A percentile compares a stretch with the other conserved stretches of the same genome.
Evolutionary conservation across 345 rosid genomes (phyloP).

Genomic region (Corchorus olitorius): DNA sequence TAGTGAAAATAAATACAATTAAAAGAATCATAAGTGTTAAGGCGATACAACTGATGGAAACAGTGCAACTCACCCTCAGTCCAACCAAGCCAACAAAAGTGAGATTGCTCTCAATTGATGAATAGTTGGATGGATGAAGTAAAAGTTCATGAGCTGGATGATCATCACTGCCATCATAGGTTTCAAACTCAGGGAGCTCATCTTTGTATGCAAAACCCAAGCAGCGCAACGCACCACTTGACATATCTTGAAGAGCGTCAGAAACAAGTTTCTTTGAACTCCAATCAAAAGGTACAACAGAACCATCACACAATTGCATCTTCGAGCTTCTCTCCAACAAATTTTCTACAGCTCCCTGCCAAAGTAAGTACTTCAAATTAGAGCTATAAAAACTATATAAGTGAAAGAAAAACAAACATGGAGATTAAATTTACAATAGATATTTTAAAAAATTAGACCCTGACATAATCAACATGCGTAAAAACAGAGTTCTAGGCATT

Average conservation of each 20-base stretch:
- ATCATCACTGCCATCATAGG: slow-evolving; percentile 63
- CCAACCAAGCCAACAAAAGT: slow-evolving; percentile 67
- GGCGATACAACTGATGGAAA: background rate
- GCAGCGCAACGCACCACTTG: slow-evolving; percentile 60
- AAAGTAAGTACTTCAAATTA: slow-evolving; percentile 22
- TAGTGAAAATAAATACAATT: slow-evolving; percentile 10
- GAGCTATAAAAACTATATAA: background rate
- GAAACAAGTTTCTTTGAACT: slow-evolving; percentile 43
- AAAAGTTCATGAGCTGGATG: slow-evolving; percentile 68
- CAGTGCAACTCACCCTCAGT: slow-evolving; percentile 51
- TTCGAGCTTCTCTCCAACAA: slow-evolving; percentile 63
- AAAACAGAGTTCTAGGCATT: background rate
- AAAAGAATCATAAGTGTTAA: background rate
- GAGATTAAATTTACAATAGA: background rate
- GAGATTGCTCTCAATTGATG: slow-evolving; percentile 65
- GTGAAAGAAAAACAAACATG: background rate
- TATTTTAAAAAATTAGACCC: background rate
- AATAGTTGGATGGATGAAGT: slow-evolving; percentile 53
- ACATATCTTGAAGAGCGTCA: slow-evolving; percentile 55
- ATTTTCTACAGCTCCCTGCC: slow-evolving; percentile 83
- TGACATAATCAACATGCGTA: background rate
- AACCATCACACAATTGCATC: slow-evolving; percentile 69
- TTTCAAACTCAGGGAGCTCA: slow-evolving; percentile 54
- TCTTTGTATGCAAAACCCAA: slow-evolving; percentile 72
- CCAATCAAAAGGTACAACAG: slow-evolving; percentile 50